Conservation (phyloP, 176 grass and related monocot species). For the Metroxylon sagu region DNA sequence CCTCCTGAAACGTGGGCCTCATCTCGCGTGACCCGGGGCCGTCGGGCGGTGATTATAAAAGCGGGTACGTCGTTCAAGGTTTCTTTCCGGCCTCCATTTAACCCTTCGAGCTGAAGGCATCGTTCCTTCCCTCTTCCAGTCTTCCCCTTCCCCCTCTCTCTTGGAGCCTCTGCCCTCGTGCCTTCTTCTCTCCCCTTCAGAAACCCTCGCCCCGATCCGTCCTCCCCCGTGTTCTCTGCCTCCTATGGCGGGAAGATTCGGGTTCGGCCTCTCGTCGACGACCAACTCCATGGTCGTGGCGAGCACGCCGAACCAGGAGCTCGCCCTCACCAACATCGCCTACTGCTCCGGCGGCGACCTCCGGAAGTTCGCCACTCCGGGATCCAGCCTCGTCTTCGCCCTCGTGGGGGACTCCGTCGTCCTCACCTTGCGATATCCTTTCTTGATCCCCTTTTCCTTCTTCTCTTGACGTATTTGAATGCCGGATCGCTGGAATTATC, state of each 20-base stretch:
- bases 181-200: not conserved
- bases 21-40: no score
- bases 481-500: not conserved
- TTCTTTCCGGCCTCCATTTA: no score
- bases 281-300: slow-evolving; percentile 26
- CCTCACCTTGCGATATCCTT: slow-evolving; percentile 97
- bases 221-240: not conserved
- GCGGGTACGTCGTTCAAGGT: no score
- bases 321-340: slow-evolving; percentile 81
- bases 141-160: not conserved
- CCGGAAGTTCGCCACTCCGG: slow-evolving; percentile 39
- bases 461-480: no score
- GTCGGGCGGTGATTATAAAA: no score
- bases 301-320: slow-evolving; percentile 85
- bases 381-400: slow-evolving; percentile 31
- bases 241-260: slow-evolving; percentile 24
- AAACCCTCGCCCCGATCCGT: not conserved
- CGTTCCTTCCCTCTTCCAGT: not conserved
- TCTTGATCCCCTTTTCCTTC: slow-evolving; percentile 3
- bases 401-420: slow-evolving; percentile 67
- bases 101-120: no score
- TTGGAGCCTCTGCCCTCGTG: not conserved
- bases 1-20: no score
- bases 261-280: slow-evolving; percentile 1
- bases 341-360: slow-evolving; percentile 59